Evolutionary conservation across 306 rosid species (phyloP).

Genomic region (Echinosophora koreensis): DNA sequence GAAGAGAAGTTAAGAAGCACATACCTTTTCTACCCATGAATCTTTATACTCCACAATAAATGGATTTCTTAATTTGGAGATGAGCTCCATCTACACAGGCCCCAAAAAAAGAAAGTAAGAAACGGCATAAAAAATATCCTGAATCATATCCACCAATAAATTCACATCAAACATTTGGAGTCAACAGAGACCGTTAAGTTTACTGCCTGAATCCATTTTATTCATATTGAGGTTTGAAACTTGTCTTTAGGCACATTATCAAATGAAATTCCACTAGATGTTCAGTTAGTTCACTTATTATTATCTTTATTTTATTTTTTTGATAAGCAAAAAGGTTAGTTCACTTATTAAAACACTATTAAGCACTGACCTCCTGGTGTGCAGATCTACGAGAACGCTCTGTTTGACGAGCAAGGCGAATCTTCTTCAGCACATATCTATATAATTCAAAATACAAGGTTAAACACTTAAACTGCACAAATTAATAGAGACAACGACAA

Average conservation of each 20-base stretch:
- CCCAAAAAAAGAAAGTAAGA: neutral
- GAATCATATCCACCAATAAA: constrained; percentile 29
- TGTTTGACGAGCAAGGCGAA: constrained; percentile 97
- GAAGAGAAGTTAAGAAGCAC: constrained; percentile 21
- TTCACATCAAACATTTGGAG: constrained; percentile 31
- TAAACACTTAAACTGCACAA: neutral
- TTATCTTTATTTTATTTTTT: no score
- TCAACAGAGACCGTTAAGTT: constrained; percentile 12
- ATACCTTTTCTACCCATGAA: constrained; percentile 97
- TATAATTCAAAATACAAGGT: constrained; percentile 33
- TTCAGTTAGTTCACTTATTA: neutral
- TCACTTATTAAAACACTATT: constrained; percentile 19
- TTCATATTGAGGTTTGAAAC: constrained; percentile 13
- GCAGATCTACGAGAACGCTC: constrained; percentile 97
- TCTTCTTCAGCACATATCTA: constrained; percentile 91
- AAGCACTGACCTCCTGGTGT: constrained; percentile 81
- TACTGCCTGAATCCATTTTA: constrained; percentile 16
- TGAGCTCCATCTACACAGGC: constrained; percentile 82
- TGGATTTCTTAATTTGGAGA: constrained; percentile 82
- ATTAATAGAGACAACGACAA: neutral
- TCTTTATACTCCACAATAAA: constrained; percentile 96
- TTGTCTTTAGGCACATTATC: neutral
- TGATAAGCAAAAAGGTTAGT: no score
- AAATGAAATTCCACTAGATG: constrained; percentile 7
- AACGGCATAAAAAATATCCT: neutral